These are phyloP conservation scores for Dothideomycetidae sp. DNA, from an alignment of 2,329 filamentous ascomycete species.

Conservation along the genomic window DNA sequence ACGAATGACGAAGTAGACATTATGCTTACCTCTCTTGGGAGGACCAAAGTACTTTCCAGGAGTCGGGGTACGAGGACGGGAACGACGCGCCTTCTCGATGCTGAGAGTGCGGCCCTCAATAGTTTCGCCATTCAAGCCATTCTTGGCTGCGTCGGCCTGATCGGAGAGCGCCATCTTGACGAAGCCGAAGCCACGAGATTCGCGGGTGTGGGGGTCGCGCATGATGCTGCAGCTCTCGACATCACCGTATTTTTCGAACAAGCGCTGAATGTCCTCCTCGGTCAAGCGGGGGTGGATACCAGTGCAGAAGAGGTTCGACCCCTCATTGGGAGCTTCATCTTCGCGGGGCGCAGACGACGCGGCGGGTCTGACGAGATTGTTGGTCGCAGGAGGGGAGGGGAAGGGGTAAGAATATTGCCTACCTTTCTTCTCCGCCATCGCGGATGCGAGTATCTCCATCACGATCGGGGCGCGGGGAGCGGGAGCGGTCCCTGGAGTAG, in stretches of 20 bases:
- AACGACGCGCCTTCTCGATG: slow-evolving; percentile 96
- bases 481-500: slow-evolving; percentile 52
- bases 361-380: too few species aligned
- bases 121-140: slow-evolving; percentile 85
- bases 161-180: slow-evolving; percentile 97
- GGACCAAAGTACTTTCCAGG: slow-evolving; percentile 98
- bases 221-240: slow-evolving; percentile 99
- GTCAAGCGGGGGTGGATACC: slow-evolving; percentile 87
- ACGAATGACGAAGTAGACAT: too few species aligned
- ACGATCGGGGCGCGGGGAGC: slow-evolving; percentile 44
- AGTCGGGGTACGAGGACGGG: slow-evolving; percentile 85
- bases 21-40: slow-evolving; percentile 74
- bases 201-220: slow-evolving; percentile 95
- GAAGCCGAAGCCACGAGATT: slow-evolving; percentile 97
- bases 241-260: slow-evolving; percentile 97
- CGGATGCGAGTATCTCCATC: slow-evolving; percentile 45
- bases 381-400: background rate
- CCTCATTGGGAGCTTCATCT: slow-evolving; percentile 73
- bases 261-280: slow-evolving; percentile 79
- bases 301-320: slow-evolving; percentile 97
- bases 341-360: slow-evolving; percentile 34
- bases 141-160: slow-evolving; percentile 91
- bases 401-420: slow-evolving; percentile 8
- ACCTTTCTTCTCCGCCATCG: slow-evolving; percentile 36
- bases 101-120: slow-evolving; percentile 91